phyloP scores from a whole-genome alignment of 208 protist species.

The Leishmania lainsoni region DNA sequence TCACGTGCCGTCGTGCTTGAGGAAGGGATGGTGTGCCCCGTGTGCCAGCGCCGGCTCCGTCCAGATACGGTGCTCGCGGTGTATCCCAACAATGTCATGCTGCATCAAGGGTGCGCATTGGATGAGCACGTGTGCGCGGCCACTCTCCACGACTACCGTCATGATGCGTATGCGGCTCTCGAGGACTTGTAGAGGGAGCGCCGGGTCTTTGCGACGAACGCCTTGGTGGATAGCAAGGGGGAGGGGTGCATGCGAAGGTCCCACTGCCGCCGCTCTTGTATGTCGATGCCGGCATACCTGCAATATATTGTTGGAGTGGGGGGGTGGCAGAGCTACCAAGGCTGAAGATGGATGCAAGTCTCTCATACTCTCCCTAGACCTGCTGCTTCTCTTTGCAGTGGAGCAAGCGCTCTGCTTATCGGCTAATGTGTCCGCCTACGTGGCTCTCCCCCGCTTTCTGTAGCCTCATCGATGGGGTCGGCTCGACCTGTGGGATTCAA shows the following conservation, averaged over 20 bases:
- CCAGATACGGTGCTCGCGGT: constrained; percentile 59
- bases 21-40: constrained; percentile 49
- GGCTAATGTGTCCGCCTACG: background rate
- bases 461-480: no score
- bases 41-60: constrained; percentile 60
- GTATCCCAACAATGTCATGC: constrained; percentile 69
- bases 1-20: constrained; percentile 29
- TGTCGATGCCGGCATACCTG: background rate
- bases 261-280: background rate
- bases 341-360: background rate
- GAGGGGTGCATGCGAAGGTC: background rate
- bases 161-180: constrained; percentile 28
- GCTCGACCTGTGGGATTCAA: background rate
- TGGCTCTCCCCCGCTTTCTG: background rate
- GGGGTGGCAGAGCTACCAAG: background rate
- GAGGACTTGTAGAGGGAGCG: constrained; percentile 19
- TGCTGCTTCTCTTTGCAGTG: background rate
- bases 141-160: constrained; percentile 39
- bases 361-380: background rate
- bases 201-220: background rate
- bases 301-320: background rate
- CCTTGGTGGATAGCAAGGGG: background rate
- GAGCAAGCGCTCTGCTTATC: background rate
- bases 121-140: constrained; percentile 57
- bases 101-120: constrained; percentile 64